Evolutionary conservation across 768 basidiomycete species (phyloP), one percentile per base, ranked within the genome.

Genomic region (Tylopilus cervinicoccineus): DNA sequence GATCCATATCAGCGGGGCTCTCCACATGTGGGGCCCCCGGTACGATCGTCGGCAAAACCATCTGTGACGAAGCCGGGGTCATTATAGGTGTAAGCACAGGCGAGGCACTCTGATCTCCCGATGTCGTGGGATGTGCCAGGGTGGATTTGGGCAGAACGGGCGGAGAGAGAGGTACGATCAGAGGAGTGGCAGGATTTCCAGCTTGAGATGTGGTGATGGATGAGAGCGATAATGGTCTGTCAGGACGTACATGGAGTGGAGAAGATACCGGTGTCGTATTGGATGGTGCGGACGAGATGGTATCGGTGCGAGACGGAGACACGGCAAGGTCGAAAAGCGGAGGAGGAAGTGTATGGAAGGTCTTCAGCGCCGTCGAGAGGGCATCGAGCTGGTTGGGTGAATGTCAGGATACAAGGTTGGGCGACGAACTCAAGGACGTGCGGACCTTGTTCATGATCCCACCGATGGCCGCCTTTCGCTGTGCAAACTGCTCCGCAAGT

Each of bases 401-500:
- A 10, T 17, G 22, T 48, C 47, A 40, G 4, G 6, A 13, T 5
- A n/a, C 11, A 41, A n/a, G n/a, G 20, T 11, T 5, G 17, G 22
- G 13, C 4, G 16, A 24, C 5, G n/a, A 26, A 27, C 5, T 6
- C 19, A 12, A 2, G 27, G 17, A 47, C 14, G 39, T 17, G 47
- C 54, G 27, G 51, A 85, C 88, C 76, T 87, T 88, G 63, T 62
- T 63, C 88, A 90, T 89, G 27, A 91, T 84, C 26, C 72, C 76
- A 44, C 79, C 76, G 17, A 89, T 85, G 27, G 80, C 78, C 50
- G 80, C 76, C 60, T 83, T 87, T 46, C 84, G 75, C 23, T 81
- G 82, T 43, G 79, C 76, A 60, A 90, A 89, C 56, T 82, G 81
- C 47, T 79, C 76, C 8, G 83, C 77, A 29, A 88, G 71, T 52